Percentiles rank a stretch among this genome's conserved stretches.
These are phyloP conservation scores for Debaryomycetaceae sp. DNA, from an alignment of 1,139 yeast species.

Conservation along the genomic window DNA sequence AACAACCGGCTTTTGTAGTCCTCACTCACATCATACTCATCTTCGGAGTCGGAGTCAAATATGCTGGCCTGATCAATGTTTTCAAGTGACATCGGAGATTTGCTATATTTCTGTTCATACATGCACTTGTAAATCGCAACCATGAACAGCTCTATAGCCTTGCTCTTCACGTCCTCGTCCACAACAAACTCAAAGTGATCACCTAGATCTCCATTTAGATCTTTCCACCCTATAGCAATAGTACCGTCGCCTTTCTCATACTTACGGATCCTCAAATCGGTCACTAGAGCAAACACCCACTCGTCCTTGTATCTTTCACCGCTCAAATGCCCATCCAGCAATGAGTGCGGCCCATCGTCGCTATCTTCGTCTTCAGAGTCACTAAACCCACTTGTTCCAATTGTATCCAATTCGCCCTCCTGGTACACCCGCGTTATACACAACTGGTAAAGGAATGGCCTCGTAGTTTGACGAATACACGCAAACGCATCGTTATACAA, in stretches of 20 bases:
- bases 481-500: conserved; percentile 78
- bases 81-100: conserved; percentile 37
- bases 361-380: conserved; percentile 55
- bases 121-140: conserved; percentile 62
- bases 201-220: conserved; percentile 80
- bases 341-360: conserved; percentile 28
- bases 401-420: conserved; percentile 56
- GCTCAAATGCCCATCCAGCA: conserved; percentile 27
- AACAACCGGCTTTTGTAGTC: background rate
- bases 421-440: conserved; percentile 66
- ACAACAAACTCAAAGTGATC: conserved; percentile 81
- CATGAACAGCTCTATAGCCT: conserved; percentile 65
- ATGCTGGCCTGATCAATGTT: conserved; percentile 15
- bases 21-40: conserved; percentile 2
- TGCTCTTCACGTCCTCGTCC: conserved; percentile 54
- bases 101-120: conserved; percentile 71
- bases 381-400: conserved; percentile 33
- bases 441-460: conserved; percentile 66
- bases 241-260: conserved; percentile 29
- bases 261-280: conserved; percentile 51
- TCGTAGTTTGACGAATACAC: conserved; percentile 63
- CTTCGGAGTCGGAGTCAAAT: conserved; percentile 8
- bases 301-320: conserved; percentile 51
- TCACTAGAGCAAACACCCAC: conserved; percentile 64
- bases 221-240: conserved; percentile 71